Evolutionary conservation across 352 stramenopile species (phyloP).

Genomic region (Pythium myriotylum): DNA sequence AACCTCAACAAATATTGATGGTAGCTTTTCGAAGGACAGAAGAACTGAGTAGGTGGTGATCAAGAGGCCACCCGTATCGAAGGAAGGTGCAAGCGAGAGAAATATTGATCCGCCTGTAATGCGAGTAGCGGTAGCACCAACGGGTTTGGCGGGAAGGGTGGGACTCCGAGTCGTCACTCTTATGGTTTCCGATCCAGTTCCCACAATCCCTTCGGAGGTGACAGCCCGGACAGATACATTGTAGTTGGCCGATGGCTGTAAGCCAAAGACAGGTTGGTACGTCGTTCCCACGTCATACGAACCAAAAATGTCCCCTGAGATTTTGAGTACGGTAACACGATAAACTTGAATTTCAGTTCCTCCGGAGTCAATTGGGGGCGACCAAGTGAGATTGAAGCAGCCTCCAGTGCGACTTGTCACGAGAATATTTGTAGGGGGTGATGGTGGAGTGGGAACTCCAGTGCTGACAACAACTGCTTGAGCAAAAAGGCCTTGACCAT

Average conservation of each 20-base stretch:
- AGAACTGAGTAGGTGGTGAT: constrained; percentile 34
- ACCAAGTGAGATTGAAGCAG: constrained; percentile 47
- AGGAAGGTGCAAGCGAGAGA: constrained; percentile 32
- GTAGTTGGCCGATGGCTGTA: constrained; percentile 39
- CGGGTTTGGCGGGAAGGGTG: constrained; percentile 44
- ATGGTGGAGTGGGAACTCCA: constrained; percentile 33
- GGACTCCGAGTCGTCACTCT: constrained; percentile 34
- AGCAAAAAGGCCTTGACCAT: constrained; percentile 24
- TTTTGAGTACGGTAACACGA: constrained; percentile 16
- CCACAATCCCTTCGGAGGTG: constrained; percentile 37
- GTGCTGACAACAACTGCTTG: constrained; percentile 24
- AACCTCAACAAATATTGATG: constrained; percentile 45
- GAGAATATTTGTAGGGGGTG: constrained; percentile 24
- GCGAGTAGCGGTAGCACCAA: constrained; percentile 20
- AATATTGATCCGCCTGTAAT: constrained; percentile 50
- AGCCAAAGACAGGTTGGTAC: constrained; percentile 25
- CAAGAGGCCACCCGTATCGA: constrained; percentile 41
- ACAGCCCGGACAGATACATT: constrained; percentile 36
- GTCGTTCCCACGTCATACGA: constrained; percentile 15
- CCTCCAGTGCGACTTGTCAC: constrained; percentile 42
- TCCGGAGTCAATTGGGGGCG: constrained; percentile 41
- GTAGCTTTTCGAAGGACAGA: constrained; percentile 38
- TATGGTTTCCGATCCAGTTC: constrained; percentile 18
- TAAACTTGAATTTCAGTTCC: constrained; percentile 42
- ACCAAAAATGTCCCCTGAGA: neutral